Evolutionary conservation across 257 asterid species (phyloP).

Genomic region (Scutellaria minor): DNA sequence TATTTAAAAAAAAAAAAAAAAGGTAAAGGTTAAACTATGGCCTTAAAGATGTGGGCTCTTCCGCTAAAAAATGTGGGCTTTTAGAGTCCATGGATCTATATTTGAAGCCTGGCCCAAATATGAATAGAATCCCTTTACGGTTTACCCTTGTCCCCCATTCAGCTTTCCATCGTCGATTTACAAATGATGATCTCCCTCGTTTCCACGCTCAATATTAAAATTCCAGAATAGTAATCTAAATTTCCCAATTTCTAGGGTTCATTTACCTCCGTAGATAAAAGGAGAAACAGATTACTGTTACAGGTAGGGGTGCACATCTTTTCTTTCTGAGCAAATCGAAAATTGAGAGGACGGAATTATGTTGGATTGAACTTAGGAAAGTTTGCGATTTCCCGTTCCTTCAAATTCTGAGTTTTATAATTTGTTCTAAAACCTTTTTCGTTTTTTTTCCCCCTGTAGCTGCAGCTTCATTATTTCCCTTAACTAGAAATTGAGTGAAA

Average conservation of each 20-base stretch:
- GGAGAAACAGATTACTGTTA: slow-evolving; percentile 13
- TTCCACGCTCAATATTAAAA: slow-evolving; percentile 24
- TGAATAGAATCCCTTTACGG: slow-evolving; percentile 9
- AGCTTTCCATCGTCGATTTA: slow-evolving; percentile 25
- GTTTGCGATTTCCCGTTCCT: background rate
- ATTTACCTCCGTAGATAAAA: slow-evolving; percentile 9
- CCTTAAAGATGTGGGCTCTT: background rate
- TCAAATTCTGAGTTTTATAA: background rate
- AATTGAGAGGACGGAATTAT: slow-evolving; percentile 17
- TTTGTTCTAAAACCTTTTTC: background rate
- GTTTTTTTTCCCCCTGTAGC: background rate
- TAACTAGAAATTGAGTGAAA: slow-evolving; percentile 8
- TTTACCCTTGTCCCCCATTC: slow-evolving; percentile 26
- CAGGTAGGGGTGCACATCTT: slow-evolving; percentile 30
- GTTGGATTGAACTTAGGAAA: slow-evolving; percentile 8
- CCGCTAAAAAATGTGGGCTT: too few relatives aligned
- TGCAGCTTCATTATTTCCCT: background rate
- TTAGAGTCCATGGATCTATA: background rate
- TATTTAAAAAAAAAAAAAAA: too few relatives aligned
- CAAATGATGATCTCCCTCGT: slow-evolving; percentile 5
- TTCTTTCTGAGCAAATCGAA: background rate
- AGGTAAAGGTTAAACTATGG: background rate
- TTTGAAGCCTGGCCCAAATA: slow-evolving; percentile 34
- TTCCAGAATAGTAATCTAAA: background rate
- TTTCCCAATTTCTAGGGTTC: slow-evolving; percentile 31